These are phyloP conservation scores for Naegleria fowleri DNA, from an alignment of 208 protist species.

Conservation along the genomic window DNA sequence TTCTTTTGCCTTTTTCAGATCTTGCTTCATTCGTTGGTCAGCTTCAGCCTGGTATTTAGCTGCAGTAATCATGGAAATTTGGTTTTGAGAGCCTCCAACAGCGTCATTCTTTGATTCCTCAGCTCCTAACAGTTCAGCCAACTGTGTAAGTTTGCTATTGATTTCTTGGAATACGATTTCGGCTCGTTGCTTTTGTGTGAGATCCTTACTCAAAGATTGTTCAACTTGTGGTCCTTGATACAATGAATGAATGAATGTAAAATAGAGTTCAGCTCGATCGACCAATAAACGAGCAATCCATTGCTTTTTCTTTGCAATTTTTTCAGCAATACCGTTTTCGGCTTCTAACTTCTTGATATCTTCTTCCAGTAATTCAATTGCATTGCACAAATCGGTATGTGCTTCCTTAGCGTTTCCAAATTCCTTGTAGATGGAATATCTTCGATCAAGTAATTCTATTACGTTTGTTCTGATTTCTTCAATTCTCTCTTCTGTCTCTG, in stretches of 20 bases:
- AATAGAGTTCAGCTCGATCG: not conserved
- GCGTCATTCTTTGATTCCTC: not conserved
- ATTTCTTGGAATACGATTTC: not conserved
- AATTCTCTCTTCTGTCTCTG: not conserved
- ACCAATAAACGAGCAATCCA: not conserved
- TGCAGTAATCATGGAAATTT: not conserved
- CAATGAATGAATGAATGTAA: not conserved
- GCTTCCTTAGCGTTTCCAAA: not conserved
- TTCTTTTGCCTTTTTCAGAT: not conserved
- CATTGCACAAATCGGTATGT: not conserved
- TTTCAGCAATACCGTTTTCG: not conserved
- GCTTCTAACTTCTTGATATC: not conserved
- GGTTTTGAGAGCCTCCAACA: not conserved
- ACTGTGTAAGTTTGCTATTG: not conserved
- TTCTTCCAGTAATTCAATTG: not conserved
- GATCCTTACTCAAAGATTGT: not conserved
- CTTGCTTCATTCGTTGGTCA: not conserved
- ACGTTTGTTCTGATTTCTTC: not conserved
- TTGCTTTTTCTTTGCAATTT: not conserved
- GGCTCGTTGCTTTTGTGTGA: not conserved
- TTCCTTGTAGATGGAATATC: not conserved
- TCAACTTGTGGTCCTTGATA: not conserved
- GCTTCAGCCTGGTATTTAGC: not conserved
- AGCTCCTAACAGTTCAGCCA: not conserved
- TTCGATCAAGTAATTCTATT: not conserved